Evolutionary conservation across 805 yeast species (phyloP).

Genomic region (Ogataea nakhonphanomensis): DNA sequence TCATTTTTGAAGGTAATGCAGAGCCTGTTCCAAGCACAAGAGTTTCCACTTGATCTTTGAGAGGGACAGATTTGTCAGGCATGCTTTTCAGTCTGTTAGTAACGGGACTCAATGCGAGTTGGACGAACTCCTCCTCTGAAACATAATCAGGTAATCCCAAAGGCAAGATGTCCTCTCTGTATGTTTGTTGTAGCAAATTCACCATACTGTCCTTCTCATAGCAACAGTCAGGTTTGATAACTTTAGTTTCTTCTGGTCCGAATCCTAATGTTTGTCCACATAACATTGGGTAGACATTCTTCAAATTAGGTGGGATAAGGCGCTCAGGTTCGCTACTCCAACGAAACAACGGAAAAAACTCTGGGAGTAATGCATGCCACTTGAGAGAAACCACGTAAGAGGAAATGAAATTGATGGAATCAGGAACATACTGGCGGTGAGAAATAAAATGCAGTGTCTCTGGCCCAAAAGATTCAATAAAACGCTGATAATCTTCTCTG

Average conservation of each 20-base stretch:
- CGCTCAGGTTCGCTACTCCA: constrained; percentile 29
- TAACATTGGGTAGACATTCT: constrained; percentile 27
- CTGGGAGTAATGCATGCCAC: constrained; percentile 50
- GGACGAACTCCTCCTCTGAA: constrained; percentile 12
- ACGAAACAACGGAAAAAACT: constrained; percentile 41
- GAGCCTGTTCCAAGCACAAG: constrained; percentile 91
- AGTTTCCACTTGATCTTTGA: constrained; percentile 55
- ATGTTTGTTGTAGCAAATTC: constrained; percentile 23
- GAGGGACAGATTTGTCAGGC: constrained; percentile 22
- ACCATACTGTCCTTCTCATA: constrained; percentile 20
- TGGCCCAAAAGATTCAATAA: constrained; percentile 53
- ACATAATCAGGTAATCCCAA: constrained; percentile 8
- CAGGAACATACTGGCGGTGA: constrained; percentile 63
- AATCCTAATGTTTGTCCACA: constrained; percentile 29
- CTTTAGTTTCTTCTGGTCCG: constrained; percentile 15
- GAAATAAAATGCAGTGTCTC: constrained; percentile 62
- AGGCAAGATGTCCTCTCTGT: constrained; percentile 26
- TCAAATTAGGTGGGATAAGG: constrained; percentile 22
- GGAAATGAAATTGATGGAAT: constrained; percentile 55
- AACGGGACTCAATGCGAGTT: background rate
- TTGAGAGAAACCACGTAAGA: constrained; percentile 53
- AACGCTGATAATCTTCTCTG: constrained; percentile 41
- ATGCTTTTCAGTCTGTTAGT: constrained; percentile 2
- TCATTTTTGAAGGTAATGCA: constrained; percentile 76
- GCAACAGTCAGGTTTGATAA: constrained; percentile 5